Evolutionary conservation across 148 eudicot genomes (phyloP).

Genomic region (Bassia scoparia): DNA sequence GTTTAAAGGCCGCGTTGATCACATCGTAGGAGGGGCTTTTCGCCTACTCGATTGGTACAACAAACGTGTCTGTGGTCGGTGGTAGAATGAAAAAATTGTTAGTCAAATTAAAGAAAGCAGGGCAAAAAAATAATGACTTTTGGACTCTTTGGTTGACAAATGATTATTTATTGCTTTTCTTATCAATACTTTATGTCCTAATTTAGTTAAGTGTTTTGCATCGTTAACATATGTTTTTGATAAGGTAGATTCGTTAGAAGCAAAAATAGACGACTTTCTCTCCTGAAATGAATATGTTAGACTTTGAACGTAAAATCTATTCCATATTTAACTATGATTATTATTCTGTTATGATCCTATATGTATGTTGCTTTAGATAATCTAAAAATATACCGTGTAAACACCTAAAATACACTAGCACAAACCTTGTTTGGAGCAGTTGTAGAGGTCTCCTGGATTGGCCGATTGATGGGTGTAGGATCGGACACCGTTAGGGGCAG

Average conservation of each 20-base stretch:
- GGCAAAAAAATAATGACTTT: background rate
- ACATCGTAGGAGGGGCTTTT: constrained; percentile 76
- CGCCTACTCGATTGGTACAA: constrained; percentile 67
- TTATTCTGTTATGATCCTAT: background rate
- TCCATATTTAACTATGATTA: background rate
- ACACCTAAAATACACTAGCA: constrained; percentile 1
- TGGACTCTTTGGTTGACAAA: background rate
- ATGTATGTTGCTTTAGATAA: background rate
- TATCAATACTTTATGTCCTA: background rate
- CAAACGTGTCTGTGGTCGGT: constrained; percentile 53
- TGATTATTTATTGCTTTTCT: background rate
- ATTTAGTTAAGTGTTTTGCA: background rate
- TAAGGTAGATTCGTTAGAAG: background rate
- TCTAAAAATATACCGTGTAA: too few relatives aligned
- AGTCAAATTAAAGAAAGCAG: background rate
- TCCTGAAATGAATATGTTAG: background rate
- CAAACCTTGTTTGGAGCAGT: constrained; percentile 77
- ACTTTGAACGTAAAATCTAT: background rate
- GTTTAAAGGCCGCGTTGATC: constrained; percentile 73
- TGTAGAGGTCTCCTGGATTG: constrained; percentile 94
- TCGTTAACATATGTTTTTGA: background rate
- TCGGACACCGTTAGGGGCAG: constrained; percentile 75
- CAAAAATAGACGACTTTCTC: background rate
- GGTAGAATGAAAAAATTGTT: background rate
- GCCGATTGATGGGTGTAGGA: constrained; percentile 82